Percentiles rank a stretch among this genome's conserved stretches.
Conservation (phyloP, 257 asterid species). For the Avicennia marina region DNA sequence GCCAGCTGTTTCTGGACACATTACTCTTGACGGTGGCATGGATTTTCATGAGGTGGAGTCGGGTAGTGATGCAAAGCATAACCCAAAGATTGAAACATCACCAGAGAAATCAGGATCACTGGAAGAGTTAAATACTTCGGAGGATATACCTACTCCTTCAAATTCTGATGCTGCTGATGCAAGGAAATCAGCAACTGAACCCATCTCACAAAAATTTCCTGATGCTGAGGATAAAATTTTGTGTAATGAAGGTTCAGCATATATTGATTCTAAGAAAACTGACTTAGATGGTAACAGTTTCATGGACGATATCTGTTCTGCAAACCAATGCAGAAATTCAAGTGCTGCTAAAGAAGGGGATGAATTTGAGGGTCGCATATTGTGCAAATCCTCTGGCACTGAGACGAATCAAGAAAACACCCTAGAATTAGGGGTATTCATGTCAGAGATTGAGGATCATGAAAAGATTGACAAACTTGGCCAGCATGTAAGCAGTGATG, state of each 20-base stretch:
- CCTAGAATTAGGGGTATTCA: constrained; percentile 23
- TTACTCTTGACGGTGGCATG: constrained; percentile 15
- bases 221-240: constrained; percentile 18
- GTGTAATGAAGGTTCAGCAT: constrained; percentile 21
- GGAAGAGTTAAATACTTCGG: constrained; percentile 28
- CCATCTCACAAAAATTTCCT: constrained; percentile 16
- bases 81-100: constrained; percentile 27
- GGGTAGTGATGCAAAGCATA: constrained; percentile 15
- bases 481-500: constrained; percentile 23
- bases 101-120: constrained; percentile 30
- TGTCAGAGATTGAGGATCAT: constrained; percentile 25
- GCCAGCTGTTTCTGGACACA: constrained; percentile 26
- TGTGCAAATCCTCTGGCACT: constrained; percentile 25
- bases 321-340: constrained; percentile 26
- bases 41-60: constrained; percentile 20
- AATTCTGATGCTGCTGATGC: constrained; percentile 39
- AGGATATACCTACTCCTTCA: constrained; percentile 24
- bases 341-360: constrained; percentile 19
- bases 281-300: constrained; percentile 32
- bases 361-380: constrained; percentile 19
- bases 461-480: constrained; percentile 27
- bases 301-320: constrained; percentile 23
- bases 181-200: constrained; percentile 17
- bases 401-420: constrained; percentile 36
- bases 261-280: constrained; percentile 18